Evolutionary conservation across 352 stramenopile species (phyloP).

Genomic region (Phytophthora ohioensis): DNA sequence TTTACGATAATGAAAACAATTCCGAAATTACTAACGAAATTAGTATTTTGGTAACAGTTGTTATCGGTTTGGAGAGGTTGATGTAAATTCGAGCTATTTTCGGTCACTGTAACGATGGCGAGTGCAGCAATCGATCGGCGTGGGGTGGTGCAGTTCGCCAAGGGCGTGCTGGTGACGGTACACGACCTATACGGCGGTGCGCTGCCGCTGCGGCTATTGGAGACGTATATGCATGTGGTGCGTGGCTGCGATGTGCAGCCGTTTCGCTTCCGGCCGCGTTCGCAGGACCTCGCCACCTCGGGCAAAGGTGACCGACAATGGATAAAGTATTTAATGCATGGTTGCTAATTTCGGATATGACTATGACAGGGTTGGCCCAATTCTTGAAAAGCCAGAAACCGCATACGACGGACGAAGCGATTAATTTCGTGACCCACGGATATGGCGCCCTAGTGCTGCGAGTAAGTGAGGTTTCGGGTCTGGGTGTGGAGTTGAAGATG

Average conservation of each 20-base stretch:
- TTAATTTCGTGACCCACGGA: conserved; percentile 80
- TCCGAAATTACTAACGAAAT: background rate
- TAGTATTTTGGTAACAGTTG: background rate
- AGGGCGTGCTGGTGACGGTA: conserved; percentile 68
- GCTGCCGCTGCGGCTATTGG: conserved; percentile 55
- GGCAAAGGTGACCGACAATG: conserved; percentile 41
- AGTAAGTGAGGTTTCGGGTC: conserved; percentile 29
- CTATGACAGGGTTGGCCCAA: conserved; percentile 46
- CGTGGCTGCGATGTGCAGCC: conserved; percentile 54
- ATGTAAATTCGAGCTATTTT: background rate
- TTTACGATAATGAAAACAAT: background rate
- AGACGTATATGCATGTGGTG: conserved; percentile 49
- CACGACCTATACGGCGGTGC: conserved; percentile 68
- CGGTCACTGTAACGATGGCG: conserved; percentile 43
- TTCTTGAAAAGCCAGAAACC: conserved; percentile 72
- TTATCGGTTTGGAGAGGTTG: conserved; percentile 4
- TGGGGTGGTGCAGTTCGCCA: conserved; percentile 47
- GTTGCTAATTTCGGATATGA: background rate
- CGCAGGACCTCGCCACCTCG: conserved; percentile 47
- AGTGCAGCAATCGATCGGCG: conserved; percentile 54
- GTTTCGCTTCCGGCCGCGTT: conserved; percentile 57
- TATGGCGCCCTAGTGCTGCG: conserved; percentile 77
- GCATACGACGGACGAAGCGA: conserved; percentile 57
- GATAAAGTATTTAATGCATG: background rate
- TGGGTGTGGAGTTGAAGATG: background rate